Conservation (phyloP, 768 basidiomycete genomes). For the Glaciozyma antarctica region DNA sequence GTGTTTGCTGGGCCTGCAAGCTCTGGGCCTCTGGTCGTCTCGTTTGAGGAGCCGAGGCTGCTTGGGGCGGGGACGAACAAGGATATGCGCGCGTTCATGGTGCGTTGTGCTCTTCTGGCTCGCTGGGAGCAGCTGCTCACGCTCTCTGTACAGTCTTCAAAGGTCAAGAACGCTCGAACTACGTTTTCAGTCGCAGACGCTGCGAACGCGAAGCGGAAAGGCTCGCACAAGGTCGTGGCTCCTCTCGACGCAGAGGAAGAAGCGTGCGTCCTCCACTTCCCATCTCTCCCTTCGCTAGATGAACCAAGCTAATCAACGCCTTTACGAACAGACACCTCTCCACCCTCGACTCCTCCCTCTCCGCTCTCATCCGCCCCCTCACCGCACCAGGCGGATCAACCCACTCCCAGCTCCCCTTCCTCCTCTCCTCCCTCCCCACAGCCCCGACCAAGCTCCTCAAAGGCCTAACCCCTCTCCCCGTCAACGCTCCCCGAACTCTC, state of each 20-base stretch:
- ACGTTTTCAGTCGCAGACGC: slow-evolving; percentile 20
- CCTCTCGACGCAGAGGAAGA: slow-evolving; percentile 18
- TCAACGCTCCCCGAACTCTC: slow-evolving; percentile 26
- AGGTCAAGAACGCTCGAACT: slow-evolving; percentile 19
- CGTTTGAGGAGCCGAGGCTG: not conserved
- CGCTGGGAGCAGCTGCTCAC: not conserved
- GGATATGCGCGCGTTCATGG: slow-evolving; percentile 26
- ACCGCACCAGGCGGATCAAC: slow-evolving; percentile 45
- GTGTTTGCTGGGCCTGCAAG: not conserved
- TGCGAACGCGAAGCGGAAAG: slow-evolving; percentile 8
- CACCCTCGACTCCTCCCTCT: slow-evolving; percentile 68
- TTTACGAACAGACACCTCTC: slow-evolving; percentile 60
- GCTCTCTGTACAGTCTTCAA: slow-evolving; percentile 7
- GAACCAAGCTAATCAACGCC: slow-evolving; percentile 44
- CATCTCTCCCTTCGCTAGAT: too few relatives aligned
- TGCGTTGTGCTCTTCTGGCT: not conserved
- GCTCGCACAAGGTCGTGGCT: not conserved
- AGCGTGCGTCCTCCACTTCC: slow-evolving; percentile 8
- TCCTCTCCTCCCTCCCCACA: slow-evolving; percentile 25
- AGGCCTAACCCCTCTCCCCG: slow-evolving; percentile 29
- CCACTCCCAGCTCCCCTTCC: slow-evolving; percentile 14
- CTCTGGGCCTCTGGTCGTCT: not conserved
- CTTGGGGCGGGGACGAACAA: not conserved
- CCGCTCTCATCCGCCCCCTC: slow-evolving; percentile 64
- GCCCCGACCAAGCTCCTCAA: slow-evolving; percentile 18